These are phyloP conservation scores for Euphorbia schlechtendalii DNA, from an alignment of 441 rosid species.

Conservation along the genomic window DNA sequence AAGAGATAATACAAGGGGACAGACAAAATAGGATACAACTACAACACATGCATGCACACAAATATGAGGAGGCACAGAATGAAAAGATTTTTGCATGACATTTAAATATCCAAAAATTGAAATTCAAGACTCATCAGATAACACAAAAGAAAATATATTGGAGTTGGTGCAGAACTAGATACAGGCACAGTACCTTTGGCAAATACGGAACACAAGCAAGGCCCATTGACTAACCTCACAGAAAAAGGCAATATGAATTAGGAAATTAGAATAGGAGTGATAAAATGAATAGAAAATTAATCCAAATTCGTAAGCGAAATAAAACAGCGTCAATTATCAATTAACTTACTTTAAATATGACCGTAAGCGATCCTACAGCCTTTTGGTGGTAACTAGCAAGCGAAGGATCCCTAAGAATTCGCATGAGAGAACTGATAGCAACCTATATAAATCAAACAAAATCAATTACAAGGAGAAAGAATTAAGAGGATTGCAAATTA, in stretches of 20 bases:
- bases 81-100: not conserved
- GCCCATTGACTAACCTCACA: conserved; percentile 97
- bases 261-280: not conserved
- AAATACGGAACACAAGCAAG: conserved; percentile 97
- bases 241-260: not conserved
- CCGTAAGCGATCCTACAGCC: conserved; percentile 98
- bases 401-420: conserved; percentile 97
- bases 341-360: conserved; percentile 80
- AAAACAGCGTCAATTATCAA: conserved; percentile 2
- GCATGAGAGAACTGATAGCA: conserved; percentile 97
- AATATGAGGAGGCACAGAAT: not conserved
- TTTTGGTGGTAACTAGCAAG: conserved; percentile 97
- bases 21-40: not conserved
- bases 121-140: not conserved
- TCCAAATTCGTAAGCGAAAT: conserved; percentile 1
- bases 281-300: conserved; percentile 1
- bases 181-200: conserved; percentile 58
- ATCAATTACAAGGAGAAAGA: conserved; percentile 21
- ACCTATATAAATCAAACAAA: conserved; percentile 47
- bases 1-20: not conserved
- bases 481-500: conserved; percentile 17
- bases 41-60: not conserved
- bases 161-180: not conserved
- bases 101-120: not conserved
- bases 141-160: not conserved